Evolutionary conservation across 371 early-diverging fungal species (phyloP), one percentile per base, ranked within the genome.

Genomic region (Mucor plumbeus): DNA sequence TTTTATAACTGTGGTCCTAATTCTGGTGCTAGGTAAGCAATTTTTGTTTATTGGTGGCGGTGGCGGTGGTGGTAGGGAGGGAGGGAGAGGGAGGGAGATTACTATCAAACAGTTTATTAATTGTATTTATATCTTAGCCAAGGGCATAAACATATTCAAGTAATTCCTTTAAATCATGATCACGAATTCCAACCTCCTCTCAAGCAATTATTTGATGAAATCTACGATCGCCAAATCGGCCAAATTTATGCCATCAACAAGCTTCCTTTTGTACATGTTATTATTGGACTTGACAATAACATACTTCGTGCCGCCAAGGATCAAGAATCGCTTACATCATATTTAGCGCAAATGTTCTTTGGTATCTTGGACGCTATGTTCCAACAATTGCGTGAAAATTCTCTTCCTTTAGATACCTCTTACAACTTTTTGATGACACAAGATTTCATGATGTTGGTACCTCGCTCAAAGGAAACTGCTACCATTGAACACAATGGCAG

Each of bases 1-100:
- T 92, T 91, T 67, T 93, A 85, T 67, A 93, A 93, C 68, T 93
- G 92, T 66, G 94, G 94, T 21, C 64, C 80, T 0, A 53, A 73
- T 10, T 88, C 90, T 7, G 94, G 94, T 11, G 91, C 92, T 8
- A 90, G 88, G 88, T 88, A 74, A 11, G 61, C 4, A 15, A 41
- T 14, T 9, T 36, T 26, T 26, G 3, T 26, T 26, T 26, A 26
- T 26, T 26, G 26, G n/a, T n/a, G n/a, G n/a, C n/a, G n/a, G n/a
- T n/a, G n/a, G n/a, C n/a, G n/a, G n/a, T n/a, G n/a, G n/a, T n/a
- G n/a, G n/a, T n/a, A n/a, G n/a, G n/a, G n/a, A n/a, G 38, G 39
- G 21, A 43, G 15, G 13, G 10, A 43, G 19, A 59, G 33, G 47
- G 19, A 6, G 7, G 5, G 7, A 47, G 1, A 15, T 11, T 4